A percentile compares a stretch with the other conserved stretches of the same genome.
phyloP scores from a whole-genome alignment of 768 basidiomycete species.

The Termitomyces sp. region DNA sequence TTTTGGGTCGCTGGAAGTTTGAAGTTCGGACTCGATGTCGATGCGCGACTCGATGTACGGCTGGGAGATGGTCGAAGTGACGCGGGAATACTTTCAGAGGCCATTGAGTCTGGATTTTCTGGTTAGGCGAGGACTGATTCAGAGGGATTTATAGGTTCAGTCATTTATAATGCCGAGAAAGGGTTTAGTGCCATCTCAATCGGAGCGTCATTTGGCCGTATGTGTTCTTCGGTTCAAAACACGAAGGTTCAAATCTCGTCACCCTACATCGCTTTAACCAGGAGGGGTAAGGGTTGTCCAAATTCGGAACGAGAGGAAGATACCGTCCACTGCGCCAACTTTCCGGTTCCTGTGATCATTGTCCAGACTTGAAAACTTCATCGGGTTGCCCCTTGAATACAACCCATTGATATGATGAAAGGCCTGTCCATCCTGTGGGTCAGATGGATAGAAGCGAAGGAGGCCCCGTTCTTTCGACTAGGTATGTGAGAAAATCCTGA shows the following conservation, averaged over 20 bases:
- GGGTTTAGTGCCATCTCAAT: slow-evolving; percentile 19
- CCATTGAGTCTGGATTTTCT: slow-evolving; percentile 12
- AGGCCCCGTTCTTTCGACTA: not conserved
- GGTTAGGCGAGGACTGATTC: slow-evolving; percentile 16
- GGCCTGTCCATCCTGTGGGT: not conserved
- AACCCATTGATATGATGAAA: not conserved
- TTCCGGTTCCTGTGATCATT: slow-evolving; percentile 21
- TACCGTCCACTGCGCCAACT: slow-evolving; percentile 15
- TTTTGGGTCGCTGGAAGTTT: slow-evolving; percentile 25
- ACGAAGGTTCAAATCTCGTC: slow-evolving; percentile 22
- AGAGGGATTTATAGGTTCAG: slow-evolving; percentile 27
- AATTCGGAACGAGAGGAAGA: slow-evolving; percentile 19
- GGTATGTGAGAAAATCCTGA: not conserved
- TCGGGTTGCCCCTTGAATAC: not conserved
- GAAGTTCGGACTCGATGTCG: slow-evolving; percentile 13
- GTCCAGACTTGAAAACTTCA: not conserved
- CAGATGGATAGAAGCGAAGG: not conserved
- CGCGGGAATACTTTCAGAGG: slow-evolving; percentile 11
- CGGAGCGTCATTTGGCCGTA: slow-evolving; percentile 21
- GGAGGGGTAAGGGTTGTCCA: slow-evolving; percentile 31
- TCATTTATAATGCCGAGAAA: slow-evolving; percentile 16
- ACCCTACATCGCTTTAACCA: slow-evolving; percentile 24
- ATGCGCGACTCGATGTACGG: slow-evolving; percentile 9
- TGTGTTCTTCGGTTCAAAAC: slow-evolving; percentile 30
- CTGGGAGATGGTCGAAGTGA: slow-evolving; percentile 8